Evolutionary conservation across 768 basidiomycete species (phyloP).

Genomic region (Ramaria sp.): DNA sequence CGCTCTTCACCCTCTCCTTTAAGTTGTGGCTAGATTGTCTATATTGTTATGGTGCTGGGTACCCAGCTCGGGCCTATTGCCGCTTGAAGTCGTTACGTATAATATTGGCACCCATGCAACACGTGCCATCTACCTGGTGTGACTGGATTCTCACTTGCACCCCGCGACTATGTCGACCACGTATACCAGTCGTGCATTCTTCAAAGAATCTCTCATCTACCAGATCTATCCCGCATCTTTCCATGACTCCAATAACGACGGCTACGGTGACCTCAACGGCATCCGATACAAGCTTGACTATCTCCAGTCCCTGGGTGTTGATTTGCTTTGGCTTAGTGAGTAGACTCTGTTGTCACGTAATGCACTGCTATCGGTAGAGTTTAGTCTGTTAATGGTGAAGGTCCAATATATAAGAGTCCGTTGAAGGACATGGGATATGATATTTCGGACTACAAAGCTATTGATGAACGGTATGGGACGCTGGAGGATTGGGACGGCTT

Average conservation of each 20-base stretch:
- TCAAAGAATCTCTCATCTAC: conserved; percentile 43
- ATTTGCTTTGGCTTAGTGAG: conserved; percentile 50
- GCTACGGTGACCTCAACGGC: conserved; percentile 58
- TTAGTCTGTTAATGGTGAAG: not conserved
- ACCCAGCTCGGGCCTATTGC: too few species aligned
- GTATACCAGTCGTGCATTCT: conserved; percentile 14
- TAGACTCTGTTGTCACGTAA: not conserved
- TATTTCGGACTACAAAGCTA: conserved; percentile 30
- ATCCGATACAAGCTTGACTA: conserved; percentile 58
- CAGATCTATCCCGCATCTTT: conserved; percentile 67
- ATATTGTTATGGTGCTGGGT: too few species aligned
- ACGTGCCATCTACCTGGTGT: too few species aligned
- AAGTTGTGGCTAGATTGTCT: too few species aligned
- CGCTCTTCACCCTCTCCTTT: too few species aligned
- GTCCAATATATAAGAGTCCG: conserved; percentile 59
- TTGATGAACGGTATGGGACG: conserved; percentile 49
- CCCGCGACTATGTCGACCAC: not conserved
- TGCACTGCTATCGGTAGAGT: too few species aligned
- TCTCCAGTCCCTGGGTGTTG: conserved; percentile 53
- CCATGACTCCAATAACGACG: conserved; percentile 62
- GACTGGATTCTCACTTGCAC: not conserved
- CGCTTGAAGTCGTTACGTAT: too few species aligned
- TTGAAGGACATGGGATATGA: conserved; percentile 68
- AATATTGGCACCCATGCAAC: too few species aligned
- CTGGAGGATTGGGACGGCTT: conserved; percentile 48